Evolutionary conservation across 2,329 filamentous ascomycete species (phyloP), one percentile per base, ranked within the genome.

Genomic region (Colletotrichum cereale): DNA sequence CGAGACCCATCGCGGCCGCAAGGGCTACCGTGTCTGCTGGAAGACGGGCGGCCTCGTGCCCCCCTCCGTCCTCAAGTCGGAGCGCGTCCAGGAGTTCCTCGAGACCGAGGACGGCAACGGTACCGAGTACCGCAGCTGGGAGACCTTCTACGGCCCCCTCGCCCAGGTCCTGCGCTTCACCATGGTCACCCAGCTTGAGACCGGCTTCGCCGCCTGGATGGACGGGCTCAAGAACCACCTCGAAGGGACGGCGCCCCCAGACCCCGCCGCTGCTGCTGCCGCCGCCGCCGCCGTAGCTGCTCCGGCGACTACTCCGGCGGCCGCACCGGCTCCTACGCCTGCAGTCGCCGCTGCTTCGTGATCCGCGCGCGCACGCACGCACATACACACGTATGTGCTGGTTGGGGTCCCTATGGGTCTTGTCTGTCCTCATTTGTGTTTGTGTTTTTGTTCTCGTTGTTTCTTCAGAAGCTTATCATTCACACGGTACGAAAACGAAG

Each of bases 11-110:
- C 75, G 76, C 29, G 75, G 76, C 16, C 73, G 74, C 40, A 77
- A 74, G 48, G 83, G 83, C 7, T 81, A 80, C 74, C 77, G 82
- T 38, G 77, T 86, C 24, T 80, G 78, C 14, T 85, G 83, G 84
- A 79, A 78, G 72, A 73, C 74, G n/a, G 71, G 61, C 6, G 79
- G 79, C n/a, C 74, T 74, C 31, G 73, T 78, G 55, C 76, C 79
- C 1, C 66, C 68, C 14, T 78, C 82, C 75, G 75, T 83, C 66
- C 74, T 84, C 48, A 75, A 77, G 18, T 76, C 76, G 5, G 83
- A 86, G 78, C 77, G 83, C 57, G 80, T 84, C 18, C 84, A 86
- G 76, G 84, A 86, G 75, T 80, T 85, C 67, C 74, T 82, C 40
- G 66, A 75, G 61, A 66, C 48, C 29, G 63, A 72, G 55, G 71